Base-by-base conservation (phyloP, 2,329 filamentous ascomycete species). In the Exutisphaerella laricina region DNA sequence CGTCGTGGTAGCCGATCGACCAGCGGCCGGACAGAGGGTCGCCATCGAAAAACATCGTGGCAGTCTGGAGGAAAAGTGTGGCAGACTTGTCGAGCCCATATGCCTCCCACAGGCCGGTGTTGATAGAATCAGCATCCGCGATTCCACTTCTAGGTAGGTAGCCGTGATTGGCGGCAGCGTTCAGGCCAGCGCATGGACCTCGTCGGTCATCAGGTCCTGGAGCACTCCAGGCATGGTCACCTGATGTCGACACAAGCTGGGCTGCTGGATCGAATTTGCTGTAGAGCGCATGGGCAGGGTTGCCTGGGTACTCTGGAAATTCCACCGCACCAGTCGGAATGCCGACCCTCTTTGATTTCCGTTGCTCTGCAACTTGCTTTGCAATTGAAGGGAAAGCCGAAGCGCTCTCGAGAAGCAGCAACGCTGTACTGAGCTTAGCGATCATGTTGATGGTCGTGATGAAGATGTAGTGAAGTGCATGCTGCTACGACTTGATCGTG, bases 161-260 rank as follows among this genome's bases (percentile, higher is more conserved):
- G 26, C 52, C 52, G 20, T 59, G 57, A 32, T 61, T 60, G 23
- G 59, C 59, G 23, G 45, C 45, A 10, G 50, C 50, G 30, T 49
- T 49, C 31, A 57, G 35, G 23, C 47, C 54, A 12, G 56, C 51
- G 30, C 55, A 59, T 28, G 58, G 58, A 25, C 56, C 57, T 25
- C 57, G 47, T n/a, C 66, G 45, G 13, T 53, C 48, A 30, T 23
- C 30, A 3, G 43, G 31, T 4, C 46, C 48, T n/a, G 53, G 53
- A 10, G 44, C 41, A 14, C 25, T 32, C 21, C 38, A 62, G 14
- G 47, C 56, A 36, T 60, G 51, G 1, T 51, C 45, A n/a, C 59
- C 59, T 21, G 53, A 50, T 9, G 45, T 53, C 14, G 50, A 53
- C 20, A 62, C 49, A 13, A 49, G 48, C 34, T 62, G 59, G 10